These are phyloP conservation scores for Fusarium palustre DNA, from an alignment of 2,329 filamentous ascomycete species.

Conservation along the genomic window DNA sequence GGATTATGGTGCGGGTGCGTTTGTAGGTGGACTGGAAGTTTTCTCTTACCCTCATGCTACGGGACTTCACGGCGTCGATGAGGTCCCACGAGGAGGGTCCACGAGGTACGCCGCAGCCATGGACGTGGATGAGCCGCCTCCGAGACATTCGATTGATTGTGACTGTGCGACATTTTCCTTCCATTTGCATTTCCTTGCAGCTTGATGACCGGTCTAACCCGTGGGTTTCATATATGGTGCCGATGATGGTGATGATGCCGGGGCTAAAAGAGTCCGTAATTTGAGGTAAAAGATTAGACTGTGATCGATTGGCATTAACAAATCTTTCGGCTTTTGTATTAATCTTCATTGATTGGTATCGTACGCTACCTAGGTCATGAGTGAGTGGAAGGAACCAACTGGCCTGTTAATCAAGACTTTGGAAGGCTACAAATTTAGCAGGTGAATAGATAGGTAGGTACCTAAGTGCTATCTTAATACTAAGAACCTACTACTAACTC, in stretches of 20 bases:
- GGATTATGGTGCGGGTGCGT: constrained; percentile 32
- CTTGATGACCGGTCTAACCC: constrained; percentile 14
- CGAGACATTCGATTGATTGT: constrained; percentile 14
- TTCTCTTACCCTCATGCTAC: constrained; percentile 18
- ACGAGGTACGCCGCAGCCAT: constrained; percentile 33
- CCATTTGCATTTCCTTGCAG: constrained; percentile 20
- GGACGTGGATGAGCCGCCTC: constrained; percentile 26
- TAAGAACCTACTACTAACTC: too few relatives aligned
- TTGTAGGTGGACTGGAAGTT: constrained; percentile 26
- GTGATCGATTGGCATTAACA: constrained; percentile 8
- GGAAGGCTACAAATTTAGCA: not conserved
- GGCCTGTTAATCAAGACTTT: not conserved
- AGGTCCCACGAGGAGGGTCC: constrained; percentile 36
- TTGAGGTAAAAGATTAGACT: not conserved
- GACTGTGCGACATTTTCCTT: constrained; percentile 40
- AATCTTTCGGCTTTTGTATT: not conserved
- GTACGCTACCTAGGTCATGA: not conserved
- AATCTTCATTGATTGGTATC: not conserved
- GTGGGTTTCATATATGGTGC: constrained; percentile 5
- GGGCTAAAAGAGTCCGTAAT: constrained; percentile 3
- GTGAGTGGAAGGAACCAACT: not conserved
- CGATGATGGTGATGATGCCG: not conserved
- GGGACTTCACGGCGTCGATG: constrained; percentile 31
- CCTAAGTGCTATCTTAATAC: not conserved
- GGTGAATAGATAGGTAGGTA: too few relatives aligned